phyloP scores from a whole-genome alignment of 78 protist species.

The Dictyostelium capitatum region DNA sequence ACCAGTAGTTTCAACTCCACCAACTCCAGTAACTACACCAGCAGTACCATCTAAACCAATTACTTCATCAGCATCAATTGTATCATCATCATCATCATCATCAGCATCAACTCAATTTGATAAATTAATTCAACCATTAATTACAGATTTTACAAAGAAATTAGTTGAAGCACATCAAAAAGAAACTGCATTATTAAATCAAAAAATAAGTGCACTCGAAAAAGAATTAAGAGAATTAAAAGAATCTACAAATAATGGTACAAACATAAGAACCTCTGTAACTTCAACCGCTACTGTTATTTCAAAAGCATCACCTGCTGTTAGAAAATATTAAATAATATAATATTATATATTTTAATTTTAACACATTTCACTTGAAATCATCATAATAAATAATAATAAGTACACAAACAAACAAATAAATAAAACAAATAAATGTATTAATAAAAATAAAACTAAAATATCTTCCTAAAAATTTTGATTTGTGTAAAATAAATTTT shows the following conservation, averaged over 20 bases:
- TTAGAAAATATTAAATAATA: constrained; percentile 16
- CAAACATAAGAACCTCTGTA: neutral
- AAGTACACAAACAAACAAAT: too few species aligned
- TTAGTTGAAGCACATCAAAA: constrained; percentile 75
- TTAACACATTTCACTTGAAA: too few species aligned
- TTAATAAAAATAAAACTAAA: too few species aligned
- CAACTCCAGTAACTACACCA: constrained; percentile 9
- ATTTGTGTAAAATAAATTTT: too few species aligned
- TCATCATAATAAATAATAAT: too few species aligned
- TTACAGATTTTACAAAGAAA: constrained; percentile 52
- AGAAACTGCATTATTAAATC: constrained; percentile 53
- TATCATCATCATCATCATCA: constrained; percentile 4
- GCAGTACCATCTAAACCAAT: constrained; percentile 20
- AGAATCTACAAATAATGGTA: constrained; percentile 1
- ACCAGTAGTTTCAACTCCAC: constrained; percentile 15
- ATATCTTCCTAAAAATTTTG: too few species aligned
- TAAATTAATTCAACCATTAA: constrained; percentile 57
- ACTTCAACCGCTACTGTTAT: constrained; percentile 34
- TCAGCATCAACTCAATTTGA: constrained; percentile 19
- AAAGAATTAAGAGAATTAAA: constrained; percentile 58
- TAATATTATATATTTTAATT: neutral
- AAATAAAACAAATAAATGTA: too few species aligned
- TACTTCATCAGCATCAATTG: neutral
- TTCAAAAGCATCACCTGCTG: constrained; percentile 60
- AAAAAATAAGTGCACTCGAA: constrained; percentile 48